Evolutionary conservation across 2,329 filamentous ascomycete genomes (phyloP), one percentile per base, ranked within the genome.

Genomic region (Pseudovirgaria hyperparasitica): DNA sequence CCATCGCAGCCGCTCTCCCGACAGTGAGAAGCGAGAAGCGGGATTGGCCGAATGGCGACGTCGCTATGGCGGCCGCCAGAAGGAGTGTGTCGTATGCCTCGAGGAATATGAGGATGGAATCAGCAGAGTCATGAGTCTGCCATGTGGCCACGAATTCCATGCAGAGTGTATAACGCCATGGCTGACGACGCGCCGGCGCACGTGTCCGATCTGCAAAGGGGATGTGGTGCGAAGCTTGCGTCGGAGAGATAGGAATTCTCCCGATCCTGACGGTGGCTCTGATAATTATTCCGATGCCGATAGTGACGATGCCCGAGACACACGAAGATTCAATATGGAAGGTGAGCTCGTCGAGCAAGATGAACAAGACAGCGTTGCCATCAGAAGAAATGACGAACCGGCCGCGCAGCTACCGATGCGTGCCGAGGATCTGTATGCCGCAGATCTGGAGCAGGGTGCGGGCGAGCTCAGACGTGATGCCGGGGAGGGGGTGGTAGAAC

Each of bases 201-300:
- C 90, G n/a, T 98, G 90, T 45, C 90, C 90, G 1, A 96, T 98
- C 34, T 98, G 90, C 62, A 98, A 98, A 60, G 85, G 86, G 25
- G 90, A 98, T 48, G 90, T 98, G 19, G 87, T 98, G 10, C 55
- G 65, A 23, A 55, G 51, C 6, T 41, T 58, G 7, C 46, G 46
- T n/a, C 38, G 43, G 12, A 27, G 27, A 16, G n/a, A n/a, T n/a
- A n/a, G n/a, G n/a, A n/a, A n/a, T n/a, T n/a, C n/a, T n/a, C n/a
- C n/a, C n/a, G n/a, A n/a, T n/a, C n/a, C n/a, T n/a, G n/a, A n/a
- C n/a, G n/a, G n/a, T n/a, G n/a, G n/a, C n/a, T n/a, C n/a, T n/a
- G n/a, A n/a, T n/a, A n/a, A n/a, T n/a, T n/a, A n/a, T n/a, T n/a
- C n/a, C n/a, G n/a, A n/a, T n/a, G n/a, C n/a, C n/a, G n/a, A n/a